A percentile compares a stretch with the other conserved stretches of the same genome.
Evolutionary conservation across 345 rosid species (phyloP).

Genomic region (Fremontodendron californicum): DNA sequence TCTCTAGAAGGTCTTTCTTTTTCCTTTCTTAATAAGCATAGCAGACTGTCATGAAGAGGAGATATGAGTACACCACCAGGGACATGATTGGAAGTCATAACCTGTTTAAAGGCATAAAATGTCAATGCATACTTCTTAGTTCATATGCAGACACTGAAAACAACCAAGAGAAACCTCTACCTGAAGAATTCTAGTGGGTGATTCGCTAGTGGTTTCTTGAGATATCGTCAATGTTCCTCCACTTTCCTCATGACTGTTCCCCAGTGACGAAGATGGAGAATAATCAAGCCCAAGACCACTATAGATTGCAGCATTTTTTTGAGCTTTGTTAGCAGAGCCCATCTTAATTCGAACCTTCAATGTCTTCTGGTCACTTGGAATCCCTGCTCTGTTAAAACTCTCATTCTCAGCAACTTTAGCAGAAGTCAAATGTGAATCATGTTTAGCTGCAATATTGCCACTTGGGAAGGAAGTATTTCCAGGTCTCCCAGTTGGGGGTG

Average conservation of each 20-base stretch:
- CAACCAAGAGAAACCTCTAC: conserved; percentile 38
- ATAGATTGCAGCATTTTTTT: conserved; percentile 44
- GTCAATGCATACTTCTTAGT: conserved; percentile 17
- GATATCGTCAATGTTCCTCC: conserved; percentile 30
- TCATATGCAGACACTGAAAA: conserved; percentile 14
- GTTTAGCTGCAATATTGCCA: conserved; percentile 32
- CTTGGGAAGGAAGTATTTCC: conserved; percentile 19
- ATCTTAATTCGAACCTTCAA: conserved; percentile 58
- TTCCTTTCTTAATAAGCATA: conserved; percentile 37
- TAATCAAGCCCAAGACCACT: conserved; percentile 54
- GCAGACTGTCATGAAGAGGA: conserved; percentile 63
- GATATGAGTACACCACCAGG: conserved; percentile 52
- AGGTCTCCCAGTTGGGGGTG: conserved; percentile 18
- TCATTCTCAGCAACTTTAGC: conserved; percentile 31
- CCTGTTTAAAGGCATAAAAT: conserved; percentile 45
- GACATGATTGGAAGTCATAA: conserved; percentile 54
- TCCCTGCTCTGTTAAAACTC: conserved; percentile 29
- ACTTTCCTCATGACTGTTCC: conserved; percentile 43
- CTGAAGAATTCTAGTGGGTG: conserved; percentile 64
- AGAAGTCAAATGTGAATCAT: conserved; percentile 25
- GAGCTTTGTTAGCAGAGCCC: conserved; percentile 39
- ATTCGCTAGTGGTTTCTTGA: conserved; percentile 29
- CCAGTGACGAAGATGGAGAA: conserved; percentile 52
- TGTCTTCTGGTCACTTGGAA: conserved; percentile 34
- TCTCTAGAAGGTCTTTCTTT: conserved; percentile 21